Base-by-base conservation (phyloP, 176 grass and related monocot genomes). In the Phoenix roebelenii region DNA sequence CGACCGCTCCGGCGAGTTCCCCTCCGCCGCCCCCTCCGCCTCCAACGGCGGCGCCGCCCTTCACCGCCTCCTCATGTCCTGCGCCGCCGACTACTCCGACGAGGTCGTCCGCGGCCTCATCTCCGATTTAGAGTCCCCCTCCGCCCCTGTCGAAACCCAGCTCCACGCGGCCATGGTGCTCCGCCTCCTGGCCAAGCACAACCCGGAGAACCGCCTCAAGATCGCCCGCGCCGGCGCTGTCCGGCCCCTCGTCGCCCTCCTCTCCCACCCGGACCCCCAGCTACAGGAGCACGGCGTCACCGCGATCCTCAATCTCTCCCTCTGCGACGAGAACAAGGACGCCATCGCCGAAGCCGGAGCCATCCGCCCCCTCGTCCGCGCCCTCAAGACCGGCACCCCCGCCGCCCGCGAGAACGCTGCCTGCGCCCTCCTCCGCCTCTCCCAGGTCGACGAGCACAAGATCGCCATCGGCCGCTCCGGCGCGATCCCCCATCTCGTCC, bases 111-210 rank as follows among this genome's bases (percentile, higher is more conserved):
- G 30, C 7, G 60, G 25, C 9, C 60, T 62, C 10, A 62, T 62
- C 28, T 48, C 60, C 30, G 60, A 49, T 7, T n/a, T 62, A n/a
- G 60, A 62, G 32, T 62, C 60, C 60, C 7, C 60, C 9, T 1
- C 60, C 9, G n/a, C 30, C 29, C 1, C 60, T 7, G 18, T 44
- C 32, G 60, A 62, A 35, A 19, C 32, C 60, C 60, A 62, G 28
- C 60, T n/a, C 26, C 60, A n/a, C n/a, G 60, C 60, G 17, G 60
- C 29, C 28, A 62, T 49, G 60, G 28, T 20, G 60, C 60, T 62
- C 60, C 60, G 60, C 5, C 60, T 62, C 29, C 32, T 62, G n/a
- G 60, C 60, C 3, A 62, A 62, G 60, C 60, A 62, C 60, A 62
- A 22, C 60, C 29, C 29, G 29, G 60, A 62, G 60, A 62, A 62